Evolutionary conservation across 257 asterid species (phyloP).

Genomic region (Hygrophila difformis): DNA sequence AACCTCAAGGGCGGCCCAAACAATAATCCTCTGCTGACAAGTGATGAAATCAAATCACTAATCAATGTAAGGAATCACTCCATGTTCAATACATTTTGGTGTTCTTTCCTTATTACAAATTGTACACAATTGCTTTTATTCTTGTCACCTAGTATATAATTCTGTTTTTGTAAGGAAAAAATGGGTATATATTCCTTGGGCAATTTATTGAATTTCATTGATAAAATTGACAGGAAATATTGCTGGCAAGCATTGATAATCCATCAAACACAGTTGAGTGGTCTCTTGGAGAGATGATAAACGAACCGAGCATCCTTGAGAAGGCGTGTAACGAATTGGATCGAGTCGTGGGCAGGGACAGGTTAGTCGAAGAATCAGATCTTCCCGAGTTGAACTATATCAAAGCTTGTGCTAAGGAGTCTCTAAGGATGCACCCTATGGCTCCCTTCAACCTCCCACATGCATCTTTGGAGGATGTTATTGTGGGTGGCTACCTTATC

Average conservation of each 20-base stretch:
- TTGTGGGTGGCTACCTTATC: constrained; percentile 23
- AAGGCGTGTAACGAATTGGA: constrained; percentile 18
- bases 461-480: constrained; percentile 12
- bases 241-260: constrained; percentile 18
- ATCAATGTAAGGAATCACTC: no score
- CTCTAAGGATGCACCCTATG: constrained; percentile 22
- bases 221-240: constrained; percentile 16
- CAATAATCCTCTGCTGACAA: constrained; percentile 10
- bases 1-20: constrained; percentile 15
- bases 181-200: no score
- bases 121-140: no score
- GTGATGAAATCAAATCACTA: constrained; percentile 22
- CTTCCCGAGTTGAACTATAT: no score
- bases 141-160: no score
- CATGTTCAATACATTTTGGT: no score
- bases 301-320: constrained; percentile 16
- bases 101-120: no score
- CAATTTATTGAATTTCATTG: no score
- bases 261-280: constrained; percentile 30
- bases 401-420: no score
- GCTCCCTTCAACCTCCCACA: constrained; percentile 25
- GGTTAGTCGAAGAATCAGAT: no score
- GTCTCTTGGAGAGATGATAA: constrained; percentile 25
- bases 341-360: constrained; percentile 14
- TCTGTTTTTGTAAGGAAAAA: no score